Base-by-base conservation (phyloP, 108 stramenopile species). In the Cyclotella distinguenda region DNA sequence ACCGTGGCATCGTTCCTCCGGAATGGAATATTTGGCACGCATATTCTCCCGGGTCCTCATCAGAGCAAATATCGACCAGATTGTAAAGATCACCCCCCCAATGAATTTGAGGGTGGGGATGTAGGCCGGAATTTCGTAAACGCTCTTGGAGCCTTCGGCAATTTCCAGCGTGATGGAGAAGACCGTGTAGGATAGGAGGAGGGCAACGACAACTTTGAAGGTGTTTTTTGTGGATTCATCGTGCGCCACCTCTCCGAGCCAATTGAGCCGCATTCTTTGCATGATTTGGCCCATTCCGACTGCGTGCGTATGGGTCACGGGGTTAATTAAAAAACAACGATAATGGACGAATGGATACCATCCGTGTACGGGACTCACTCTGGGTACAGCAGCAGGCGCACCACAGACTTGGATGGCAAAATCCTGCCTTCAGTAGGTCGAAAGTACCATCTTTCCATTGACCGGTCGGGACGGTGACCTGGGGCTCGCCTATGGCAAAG, bases 211-310 rank as follows among this genome's bases (percentile, higher is more conserved):
- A 9, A 90, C 82, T 50, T 68, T 75, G 74, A 91, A 88, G 0
- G 89, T 87, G 34, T 83, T 73, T 47, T 65, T 71, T 19, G 88
- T 79, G 12, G 82, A 54, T 9, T 62, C 45, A 9, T 61, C 58
- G 1, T 77, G 58, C 10, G 77, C 85, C 19, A 76, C 72, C 48
- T 83, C 68, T 12, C 93, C 93, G 35, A 94, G 60, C 89, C 89
- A 94, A 44, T 82, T 89, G 47, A 94, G 49, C 13, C 84, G 67
- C 82, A 94, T 66, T 28, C 93, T 79, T n/a, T 73, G 85, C 85
- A 94, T 88, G 21, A 90, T 60, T 73, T 94, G 93, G 15, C 60
- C 89, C 87, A 89, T 86, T 31, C 77, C 72, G 52, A 90, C 64
- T 80, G 53, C 23, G 31, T 15, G 43, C 31, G 38, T 12, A 38